Percentiles rank a stretch among this genome's conserved stretches.
Evolutionary conservation across 2,329 filamentous ascomycete genomes (phyloP).

Genomic region (Thielaviopsis euricoi): DNA sequence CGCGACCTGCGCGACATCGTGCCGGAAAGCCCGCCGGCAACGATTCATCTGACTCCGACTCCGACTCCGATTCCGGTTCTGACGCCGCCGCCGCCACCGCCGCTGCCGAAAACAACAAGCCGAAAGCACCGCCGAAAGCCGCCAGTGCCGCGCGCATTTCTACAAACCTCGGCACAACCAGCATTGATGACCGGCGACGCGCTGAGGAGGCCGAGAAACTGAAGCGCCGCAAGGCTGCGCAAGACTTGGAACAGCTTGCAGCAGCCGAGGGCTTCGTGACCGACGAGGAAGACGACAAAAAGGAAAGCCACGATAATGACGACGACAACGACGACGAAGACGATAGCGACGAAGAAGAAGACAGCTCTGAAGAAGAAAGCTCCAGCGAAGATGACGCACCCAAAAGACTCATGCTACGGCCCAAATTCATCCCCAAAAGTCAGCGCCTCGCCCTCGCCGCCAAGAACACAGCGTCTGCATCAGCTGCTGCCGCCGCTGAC

Average conservation of each 20-base stretch:
- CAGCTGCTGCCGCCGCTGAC: constrained; percentile 13
- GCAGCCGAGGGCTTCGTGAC: constrained; percentile 49
- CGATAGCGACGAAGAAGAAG: constrained; percentile 22
- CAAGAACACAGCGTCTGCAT: constrained; percentile 8
- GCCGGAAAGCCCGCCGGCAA: constrained; percentile 59
- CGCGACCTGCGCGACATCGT: constrained; percentile 64
- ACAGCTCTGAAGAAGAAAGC: constrained; percentile 26
- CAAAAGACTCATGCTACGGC: constrained; percentile 40
- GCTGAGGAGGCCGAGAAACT: constrained; percentile 31
- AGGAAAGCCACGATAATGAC: constrained; percentile 16
- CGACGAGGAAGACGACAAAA: constrained; percentile 26
- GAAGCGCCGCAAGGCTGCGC: constrained; percentile 19
- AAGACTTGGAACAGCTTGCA: constrained; percentile 26
- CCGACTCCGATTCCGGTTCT: constrained; percentile 29
- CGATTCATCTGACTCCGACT: constrained; percentile 36
- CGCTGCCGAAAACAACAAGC: constrained; percentile 19
- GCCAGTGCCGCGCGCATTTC: constrained; percentile 39
- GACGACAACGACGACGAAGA: constrained; percentile 26
- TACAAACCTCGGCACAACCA: constrained; percentile 34
- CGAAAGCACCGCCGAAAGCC: constrained; percentile 34
- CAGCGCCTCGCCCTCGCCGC: constrained; percentile 25
- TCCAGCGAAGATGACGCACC: constrained; percentile 41
- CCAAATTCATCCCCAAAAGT: constrained; percentile 46
- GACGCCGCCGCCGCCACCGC: constrained; percentile 19
- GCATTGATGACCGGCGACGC: constrained; percentile 31